Evolutionary conservation across 805 yeast genomes (phyloP), one percentile per base, ranked within the genome.

Genomic region (Ogataea pilisensis): DNA sequence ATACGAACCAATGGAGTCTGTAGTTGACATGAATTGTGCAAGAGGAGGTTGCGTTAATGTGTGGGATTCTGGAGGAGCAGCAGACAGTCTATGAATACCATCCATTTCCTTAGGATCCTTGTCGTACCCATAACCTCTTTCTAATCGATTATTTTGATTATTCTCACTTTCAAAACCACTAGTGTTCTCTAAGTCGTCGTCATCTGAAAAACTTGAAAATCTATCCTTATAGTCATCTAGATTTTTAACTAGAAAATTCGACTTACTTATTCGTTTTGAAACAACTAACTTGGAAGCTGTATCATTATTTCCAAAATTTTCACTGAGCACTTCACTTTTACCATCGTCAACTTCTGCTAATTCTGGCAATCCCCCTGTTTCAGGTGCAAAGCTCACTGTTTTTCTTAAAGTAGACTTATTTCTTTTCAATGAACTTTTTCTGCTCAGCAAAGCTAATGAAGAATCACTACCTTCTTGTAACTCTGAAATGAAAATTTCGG

Each of bases 281-380:
- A 58, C 46, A 14, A 49, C n/a, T 12, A 56, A 43, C 11, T 6
- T 48, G 53, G n/a, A 30, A 32, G 25, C 8, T 38, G 29, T 3
- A 29, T 38, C 36, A 8, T 64, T 68, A 22, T 51, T 53, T 4
- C 68, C 64, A 35, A 54, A 65, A 0, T 63, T 46, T 34, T 73
- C 77, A 46, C 74, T 68, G 20, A 69, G 53, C 4, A 68, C 62
- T 38, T 73, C 78, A 2, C 68, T 57, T 24, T 50, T 50, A 33
- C 54, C 55, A 19, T 70, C 75, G 11, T 67, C 70, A 12, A 57
- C 58, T 19, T 54, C 57, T 4, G 37, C 31, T 11, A 48, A 38
- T 22, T 48, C 49, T 17, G 49, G 42, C 19, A 48, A 37, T 5
- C 39, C 26, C 4, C 26, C 31, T 4, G 31, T 13, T 9, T 48